Base-by-base conservation (phyloP, 768 basidiomycete genomes). In the Mycena galopus region DNA sequence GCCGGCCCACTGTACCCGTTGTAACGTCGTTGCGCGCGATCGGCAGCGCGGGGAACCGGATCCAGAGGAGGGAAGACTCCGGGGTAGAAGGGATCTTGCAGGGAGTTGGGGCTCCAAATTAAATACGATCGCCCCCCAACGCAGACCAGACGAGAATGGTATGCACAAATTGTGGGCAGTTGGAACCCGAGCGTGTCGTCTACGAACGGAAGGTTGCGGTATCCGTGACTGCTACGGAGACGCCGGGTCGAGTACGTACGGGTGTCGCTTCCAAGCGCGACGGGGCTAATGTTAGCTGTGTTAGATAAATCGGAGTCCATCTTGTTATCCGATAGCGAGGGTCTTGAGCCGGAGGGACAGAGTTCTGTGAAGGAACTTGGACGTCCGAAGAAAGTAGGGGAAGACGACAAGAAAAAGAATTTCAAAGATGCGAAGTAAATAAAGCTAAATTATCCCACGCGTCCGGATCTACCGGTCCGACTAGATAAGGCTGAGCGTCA, bases 31-130 rank as follows among this genome's bases (percentile, higher is more conserved):
- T 35, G 35, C 7, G 6, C 35, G 7, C 35, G 35, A 12, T 6
- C 12, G 35, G 35, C 6, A 6, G 35, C 35, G 6, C 6, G 7
- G 73, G 25, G n/a, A n/a, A n/a, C n/a, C n/a, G n/a, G n/a, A n/a
- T n/a, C n/a, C n/a, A n/a, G n/a, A n/a, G n/a, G n/a, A n/a, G n/a
- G n/a, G n/a, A n/a, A n/a, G n/a, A n/a, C n/a, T n/a, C n/a, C n/a
- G n/a, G n/a, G n/a, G n/a, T 75, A 76, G 39, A 59, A 77, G 0
- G 73, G 63, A 2, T 47, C 32, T 21, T 25, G 42, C 1, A 35
- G 29, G 0, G 56, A 67, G 44, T 67, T 67, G 19, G 42, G 30
- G 10, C 66, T 67, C 66, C 66, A 67, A 2, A 67, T 27, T 21
- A 58, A n/a, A 16, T 42, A 59, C 2, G 1, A 23, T 2, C 14